Evolutionary conservation across 2,329 filamentous ascomycete species (phyloP), one percentile per base, ranked within the genome.

Genomic region (Penicillium griseofulvum): DNA sequence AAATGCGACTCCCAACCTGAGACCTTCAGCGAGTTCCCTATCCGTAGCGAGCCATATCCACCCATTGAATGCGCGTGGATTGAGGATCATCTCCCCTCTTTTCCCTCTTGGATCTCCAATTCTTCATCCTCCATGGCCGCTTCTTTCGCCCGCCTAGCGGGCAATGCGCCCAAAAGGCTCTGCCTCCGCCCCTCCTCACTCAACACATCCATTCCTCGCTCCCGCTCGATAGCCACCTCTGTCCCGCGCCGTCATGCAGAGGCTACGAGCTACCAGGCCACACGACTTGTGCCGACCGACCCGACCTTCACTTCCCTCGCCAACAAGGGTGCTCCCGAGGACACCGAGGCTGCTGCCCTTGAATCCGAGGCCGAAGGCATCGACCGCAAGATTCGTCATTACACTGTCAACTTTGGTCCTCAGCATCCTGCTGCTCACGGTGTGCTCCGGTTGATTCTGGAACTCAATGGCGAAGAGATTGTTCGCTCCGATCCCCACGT

Each of bases 361-460:
- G 80, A 82, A 65, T 78, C 75, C 52, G 70, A 76, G 54, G 71
- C 63, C 34, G 62, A 68, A 59, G 70, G 70, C 44, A 63, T 65
- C 49, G 76, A 80, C 77, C 88, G 93, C 76, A 97, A 97, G 83
- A 89, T 99, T 74, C 87, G 94, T 65, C 94, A 99, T 80, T 99
- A 99, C 80, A 99, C 94, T 7, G 93, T 99, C 81, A 99, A 99
- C 83, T 99, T 99, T 70, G 94, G 94, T 54, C 94, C 94, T 62
- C 94, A 99, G 83, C 94, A 99, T 82, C 94, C 94, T 37, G 94
- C 94, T 63, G 95, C 94, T 68, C 94, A 99, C 84, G 94, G 94
- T 71, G 94, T 99, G 85, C 80, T 99, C 78, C 91, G 94, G 52
- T 79, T 99, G 78, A 99, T 99, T 81, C 85, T 99, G 68, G 94